phyloP scores from a whole-genome alignment of 1,284 basidiomycete species.

The Leccinum pallidistipes region DNA sequence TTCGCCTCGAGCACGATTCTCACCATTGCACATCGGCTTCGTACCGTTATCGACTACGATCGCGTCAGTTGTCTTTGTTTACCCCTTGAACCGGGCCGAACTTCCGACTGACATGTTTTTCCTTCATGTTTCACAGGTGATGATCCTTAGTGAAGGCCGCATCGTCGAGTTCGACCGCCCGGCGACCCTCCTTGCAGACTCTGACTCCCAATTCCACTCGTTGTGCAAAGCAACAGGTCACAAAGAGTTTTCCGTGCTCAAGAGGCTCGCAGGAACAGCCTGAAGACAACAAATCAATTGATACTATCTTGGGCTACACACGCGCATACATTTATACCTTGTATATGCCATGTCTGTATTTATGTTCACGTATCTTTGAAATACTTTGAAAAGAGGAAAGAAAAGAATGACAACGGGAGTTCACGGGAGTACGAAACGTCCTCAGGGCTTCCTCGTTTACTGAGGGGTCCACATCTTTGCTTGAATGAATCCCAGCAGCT shows the following conservation, averaged over 20 bases:
- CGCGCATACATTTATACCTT: conserved; percentile 11
- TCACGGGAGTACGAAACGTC: not conserved
- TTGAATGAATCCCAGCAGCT: conserved; percentile 55
- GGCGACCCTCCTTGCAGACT: conserved; percentile 61
- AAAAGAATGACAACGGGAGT: not conserved
- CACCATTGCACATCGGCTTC: conserved; percentile 70
- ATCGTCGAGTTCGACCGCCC: conserved; percentile 85
- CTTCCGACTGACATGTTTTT: not conserved
- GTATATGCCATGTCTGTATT: not conserved
- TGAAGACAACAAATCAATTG: conserved; percentile 5
- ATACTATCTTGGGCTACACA: not conserved
- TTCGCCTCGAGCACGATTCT: conserved; percentile 66
- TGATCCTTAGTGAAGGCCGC: conserved; percentile 85
- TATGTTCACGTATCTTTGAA: not conserved
- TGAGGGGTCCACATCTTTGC: conserved; percentile 72
- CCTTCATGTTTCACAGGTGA: conserved; percentile 50
- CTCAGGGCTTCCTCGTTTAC: not conserved
- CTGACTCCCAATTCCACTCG: conserved; percentile 68
- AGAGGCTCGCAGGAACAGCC: conserved; percentile 59
- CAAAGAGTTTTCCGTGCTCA: conserved; percentile 75
- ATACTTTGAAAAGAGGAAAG: not conserved
- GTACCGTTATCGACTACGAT: conserved; percentile 71
- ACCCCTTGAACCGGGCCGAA: not conserved
- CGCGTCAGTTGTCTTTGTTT: conserved; percentile 38
- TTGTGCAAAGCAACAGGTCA: conserved; percentile 84